phyloP scores from a whole-genome alignment of 257 asterid species.

The Solanum sparsipilum region DNA sequence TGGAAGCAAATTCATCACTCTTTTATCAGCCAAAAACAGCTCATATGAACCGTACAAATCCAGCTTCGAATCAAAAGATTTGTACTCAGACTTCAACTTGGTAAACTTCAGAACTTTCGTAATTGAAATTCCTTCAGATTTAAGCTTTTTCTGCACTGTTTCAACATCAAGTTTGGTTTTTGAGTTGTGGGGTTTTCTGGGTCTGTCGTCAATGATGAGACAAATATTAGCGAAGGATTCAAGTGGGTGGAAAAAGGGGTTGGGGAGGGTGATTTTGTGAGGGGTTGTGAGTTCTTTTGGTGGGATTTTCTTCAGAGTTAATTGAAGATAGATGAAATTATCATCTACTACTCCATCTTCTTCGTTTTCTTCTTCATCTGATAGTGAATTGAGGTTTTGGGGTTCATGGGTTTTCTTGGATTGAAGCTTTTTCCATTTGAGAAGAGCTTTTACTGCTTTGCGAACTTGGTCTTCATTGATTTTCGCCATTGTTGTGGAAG shows the following conservation, averaged over 20 bases:
- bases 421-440: constrained; percentile 50
- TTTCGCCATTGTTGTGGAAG: neutral
- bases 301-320: constrained; percentile 57
- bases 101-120: constrained; percentile 47
- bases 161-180: constrained; percentile 27
- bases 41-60: constrained; percentile 46
- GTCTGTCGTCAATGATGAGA: constrained; percentile 62
- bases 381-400: neutral
- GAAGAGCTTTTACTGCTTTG: constrained; percentile 60
- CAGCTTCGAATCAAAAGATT: constrained; percentile 43
- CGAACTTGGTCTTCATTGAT: constrained; percentile 19
- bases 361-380: constrained; percentile 3
- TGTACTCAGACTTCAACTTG: constrained; percentile 55
- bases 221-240: constrained; percentile 20
- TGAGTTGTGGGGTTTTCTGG: constrained; percentile 4
- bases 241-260: constrained; percentile 26
- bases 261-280: constrained; percentile 44
- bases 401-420: neutral
- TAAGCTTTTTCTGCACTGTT: constrained; percentile 27
- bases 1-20: constrained; percentile 38
- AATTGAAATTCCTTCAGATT: constrained; percentile 23
- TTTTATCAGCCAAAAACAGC: constrained; percentile 38
- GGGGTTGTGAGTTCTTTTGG: constrained; percentile 30
- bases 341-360: neutral
- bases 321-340: constrained; percentile 34